Conservation (phyloP, 768 basidiomycete genomes). For the Gymnopilus junonius region DNA sequence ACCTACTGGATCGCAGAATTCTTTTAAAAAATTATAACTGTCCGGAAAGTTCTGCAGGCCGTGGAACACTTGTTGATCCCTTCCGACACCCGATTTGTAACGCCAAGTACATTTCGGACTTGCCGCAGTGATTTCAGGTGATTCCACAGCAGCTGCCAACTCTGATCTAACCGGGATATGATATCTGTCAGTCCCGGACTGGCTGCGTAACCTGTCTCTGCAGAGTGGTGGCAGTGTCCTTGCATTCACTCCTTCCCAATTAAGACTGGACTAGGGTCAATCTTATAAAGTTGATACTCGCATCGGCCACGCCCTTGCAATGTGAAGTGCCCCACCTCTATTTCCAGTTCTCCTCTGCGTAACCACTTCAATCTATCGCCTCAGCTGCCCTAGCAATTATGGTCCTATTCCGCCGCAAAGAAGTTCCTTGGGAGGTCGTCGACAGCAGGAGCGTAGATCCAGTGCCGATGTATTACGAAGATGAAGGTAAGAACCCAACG, state of each 20-base stretch:
- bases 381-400: constrained; percentile 7
- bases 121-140: constrained; percentile 4
- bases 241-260: constrained; percentile 12
- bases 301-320: constrained; percentile 24
- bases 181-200: not conserved
- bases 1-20: not conserved
- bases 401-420: constrained; percentile 58
- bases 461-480: constrained; percentile 65
- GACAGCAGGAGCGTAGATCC: constrained; percentile 67
- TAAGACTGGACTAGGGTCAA: constrained; percentile 9
- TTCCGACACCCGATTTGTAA: not conserved
- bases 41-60: not conserved
- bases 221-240: constrained; percentile 19
- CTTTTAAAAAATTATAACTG: not conserved
- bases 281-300: constrained; percentile 25
- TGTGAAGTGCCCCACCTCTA: constrained; percentile 21
- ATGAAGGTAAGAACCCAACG: constrained; percentile 48
- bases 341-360: constrained; percentile 11
- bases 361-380: constrained; percentile 10
- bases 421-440: constrained; percentile 80
- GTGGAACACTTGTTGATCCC: not conserved
- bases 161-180: constrained; percentile 8
- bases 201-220: constrained; percentile 1
- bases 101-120: not conserved
- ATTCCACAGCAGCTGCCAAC: constrained; percentile 6